phyloP scores from a whole-genome alignment of 2,329 filamentous ascomycete genomes.

The Beauveria asiatica region DNA sequence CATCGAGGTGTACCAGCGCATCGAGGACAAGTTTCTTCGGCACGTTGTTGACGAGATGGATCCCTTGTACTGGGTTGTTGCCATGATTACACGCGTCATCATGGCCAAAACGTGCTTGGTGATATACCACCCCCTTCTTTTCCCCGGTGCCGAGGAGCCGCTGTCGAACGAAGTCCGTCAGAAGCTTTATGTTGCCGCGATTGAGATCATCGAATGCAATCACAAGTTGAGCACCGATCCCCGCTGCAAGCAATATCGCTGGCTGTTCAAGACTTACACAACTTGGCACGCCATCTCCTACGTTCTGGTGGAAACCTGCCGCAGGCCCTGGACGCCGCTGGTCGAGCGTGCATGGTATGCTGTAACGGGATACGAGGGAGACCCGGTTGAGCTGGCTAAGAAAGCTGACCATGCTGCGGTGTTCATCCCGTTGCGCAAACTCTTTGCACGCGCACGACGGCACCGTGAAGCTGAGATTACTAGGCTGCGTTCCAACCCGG shows the following conservation, averaged over 20 bases:
- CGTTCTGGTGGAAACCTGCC: conserved; percentile 36
- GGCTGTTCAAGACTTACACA: conserved; percentile 43
- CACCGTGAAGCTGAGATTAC: conserved; percentile 43
- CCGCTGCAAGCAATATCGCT: conserved; percentile 36
- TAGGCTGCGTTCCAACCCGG: conserved; percentile 38
- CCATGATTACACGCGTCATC: conserved; percentile 60
- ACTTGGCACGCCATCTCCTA: conserved; percentile 45
- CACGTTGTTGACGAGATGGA: conserved; percentile 40
- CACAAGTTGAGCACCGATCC: conserved; percentile 55
- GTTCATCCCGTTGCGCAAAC: conserved; percentile 45
- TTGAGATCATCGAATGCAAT: conserved; percentile 66
- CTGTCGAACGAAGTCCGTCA: conserved; percentile 56
- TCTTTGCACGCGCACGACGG: conserved; percentile 43
- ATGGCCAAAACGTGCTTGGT: conserved; percentile 73
- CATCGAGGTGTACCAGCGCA: conserved; percentile 41
- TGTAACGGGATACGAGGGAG: conserved; percentile 30
- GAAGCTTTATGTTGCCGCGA: conserved; percentile 60
- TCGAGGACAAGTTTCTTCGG: conserved; percentile 46
- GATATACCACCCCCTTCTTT: conserved; percentile 65
- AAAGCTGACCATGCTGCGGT: conserved; percentile 39
- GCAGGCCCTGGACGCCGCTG: conserved; percentile 40
- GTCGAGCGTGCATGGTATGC: conserved; percentile 43
- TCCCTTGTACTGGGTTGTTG: conserved; percentile 58
- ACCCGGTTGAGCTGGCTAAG: conserved; percentile 35
- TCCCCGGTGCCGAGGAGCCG: conserved; percentile 45